Percentiles rank a stretch among this genome's conserved stretches.
Evolutionary conservation across 2,329 filamentous ascomycete species (phyloP).

Genomic region (Aurifilum marmelostoma): DNA sequence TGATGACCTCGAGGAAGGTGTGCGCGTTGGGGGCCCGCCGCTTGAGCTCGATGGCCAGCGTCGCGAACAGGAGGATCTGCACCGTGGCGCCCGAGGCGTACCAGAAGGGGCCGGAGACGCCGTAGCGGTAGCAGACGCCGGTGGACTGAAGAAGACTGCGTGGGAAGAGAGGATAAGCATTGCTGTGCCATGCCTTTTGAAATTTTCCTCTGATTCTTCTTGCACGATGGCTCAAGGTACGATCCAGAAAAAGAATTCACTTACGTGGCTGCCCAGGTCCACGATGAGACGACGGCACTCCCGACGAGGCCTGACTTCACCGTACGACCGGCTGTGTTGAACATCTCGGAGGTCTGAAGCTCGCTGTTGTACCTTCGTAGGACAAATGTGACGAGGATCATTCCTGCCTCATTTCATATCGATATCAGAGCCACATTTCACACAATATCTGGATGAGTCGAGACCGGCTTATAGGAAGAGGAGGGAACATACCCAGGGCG

Average conservation of each 20-base stretch:
- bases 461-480: not conserved
- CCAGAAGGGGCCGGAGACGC: conserved; percentile 63
- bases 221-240: too few species aligned
- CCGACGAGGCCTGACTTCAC: conserved; percentile 89
- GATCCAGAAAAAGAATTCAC: too few species aligned
- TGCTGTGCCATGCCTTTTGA: not conserved
- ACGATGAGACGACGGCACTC: conserved; percentile 87
- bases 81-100: conserved; percentile 75
- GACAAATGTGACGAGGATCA: conserved; percentile 44
- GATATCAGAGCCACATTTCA: not conserved
- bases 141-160: conserved; percentile 68
- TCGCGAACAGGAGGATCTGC: conserved; percentile 88
- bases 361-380: conserved; percentile 55
- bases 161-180: not conserved
- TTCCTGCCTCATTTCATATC: conserved; percentile 33
- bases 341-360: conserved; percentile 89
- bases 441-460: too few species aligned
- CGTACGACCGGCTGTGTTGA: conserved; percentile 83
- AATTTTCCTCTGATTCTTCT: too few species aligned
- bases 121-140: conserved; percentile 82
- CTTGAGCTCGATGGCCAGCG: conserved; percentile 88
- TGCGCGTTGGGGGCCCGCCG: conserved; percentile 85
- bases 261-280: conserved; percentile 89
- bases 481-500: conserved; percentile 56
- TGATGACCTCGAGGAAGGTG: conserved; percentile 80